phyloP scores from a whole-genome alignment of 495 filamentous ascomycete genomes.

The Chaetomium tenue region DNA sequence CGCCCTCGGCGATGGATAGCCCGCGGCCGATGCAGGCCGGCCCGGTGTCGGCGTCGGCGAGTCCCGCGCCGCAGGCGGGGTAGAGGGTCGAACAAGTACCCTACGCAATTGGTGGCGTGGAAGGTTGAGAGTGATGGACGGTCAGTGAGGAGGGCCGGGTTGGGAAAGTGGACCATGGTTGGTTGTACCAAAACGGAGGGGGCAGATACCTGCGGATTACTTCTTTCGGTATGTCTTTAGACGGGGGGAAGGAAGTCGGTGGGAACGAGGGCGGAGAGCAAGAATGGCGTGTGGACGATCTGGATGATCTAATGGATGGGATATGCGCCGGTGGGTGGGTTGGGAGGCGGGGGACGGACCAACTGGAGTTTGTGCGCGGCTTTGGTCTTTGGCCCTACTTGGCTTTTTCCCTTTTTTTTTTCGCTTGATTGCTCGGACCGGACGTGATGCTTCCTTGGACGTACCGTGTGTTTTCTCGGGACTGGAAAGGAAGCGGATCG shows the following conservation, averaged over 20 bases:
- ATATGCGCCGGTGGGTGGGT: neutral
- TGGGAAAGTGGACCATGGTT: neutral
- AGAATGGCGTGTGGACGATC: neutral
- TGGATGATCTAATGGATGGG: conserved; percentile 16
- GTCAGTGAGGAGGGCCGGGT: neutral
- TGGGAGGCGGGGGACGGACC: neutral
- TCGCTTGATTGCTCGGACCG: neutral
- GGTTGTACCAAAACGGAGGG: neutral
- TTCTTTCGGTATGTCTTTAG: neutral
- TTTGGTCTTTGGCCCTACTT: neutral
- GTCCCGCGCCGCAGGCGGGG: conserved; percentile 7
- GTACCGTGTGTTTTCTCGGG: neutral
- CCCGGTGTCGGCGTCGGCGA: conserved; percentile 11
- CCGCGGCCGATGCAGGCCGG: conserved; percentile 9
- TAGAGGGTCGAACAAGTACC: neutral
- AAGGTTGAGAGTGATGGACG: neutral
- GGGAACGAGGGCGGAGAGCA: neutral
- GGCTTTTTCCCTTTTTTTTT: neutral
- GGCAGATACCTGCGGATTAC: neutral
- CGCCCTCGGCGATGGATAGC: conserved; percentile 1
- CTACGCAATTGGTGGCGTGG: neutral
- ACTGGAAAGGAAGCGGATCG: neutral
- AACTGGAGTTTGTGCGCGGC: conserved; percentile 10
- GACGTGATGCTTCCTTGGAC: neutral
- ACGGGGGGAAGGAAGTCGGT: neutral